These are phyloP conservation scores for Graphiopsis chlorocephala DNA, from an alignment of 2,329 filamentous ascomycete genomes.

Conservation along the genomic window DNA sequence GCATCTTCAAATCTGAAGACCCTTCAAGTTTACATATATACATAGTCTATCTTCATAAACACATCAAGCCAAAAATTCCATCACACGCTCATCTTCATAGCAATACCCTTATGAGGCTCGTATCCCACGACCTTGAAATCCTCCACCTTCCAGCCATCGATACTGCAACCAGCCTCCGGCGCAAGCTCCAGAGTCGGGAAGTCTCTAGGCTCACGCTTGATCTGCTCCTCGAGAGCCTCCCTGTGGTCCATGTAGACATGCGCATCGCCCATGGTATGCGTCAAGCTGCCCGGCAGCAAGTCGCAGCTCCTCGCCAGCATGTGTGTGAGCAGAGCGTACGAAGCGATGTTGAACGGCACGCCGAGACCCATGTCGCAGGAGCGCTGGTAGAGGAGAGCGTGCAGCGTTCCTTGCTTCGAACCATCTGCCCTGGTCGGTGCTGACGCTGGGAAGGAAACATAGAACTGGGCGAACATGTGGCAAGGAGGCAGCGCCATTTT, in stretches of 20 bases:
- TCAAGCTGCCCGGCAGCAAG: slow-evolving; percentile 79
- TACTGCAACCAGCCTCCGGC: slow-evolving; percentile 65
- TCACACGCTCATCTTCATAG: slow-evolving; percentile 96
- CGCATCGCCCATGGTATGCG: slow-evolving; percentile 97
- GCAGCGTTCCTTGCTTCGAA: slow-evolving; percentile 63
- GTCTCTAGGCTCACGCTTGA: slow-evolving; percentile 72
- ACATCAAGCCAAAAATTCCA: neutral
- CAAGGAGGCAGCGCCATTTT: slow-evolving; percentile 93
- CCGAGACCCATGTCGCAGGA: slow-evolving; percentile 96
- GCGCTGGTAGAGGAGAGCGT: slow-evolving; percentile 89
- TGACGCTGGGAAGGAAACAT: slow-evolving; percentile 68
- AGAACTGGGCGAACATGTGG: slow-evolving; percentile 98
- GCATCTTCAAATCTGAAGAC: neutral
- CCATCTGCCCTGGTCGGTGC: slow-evolving; percentile 30
- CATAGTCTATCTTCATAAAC: neutral
- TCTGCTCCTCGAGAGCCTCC: slow-evolving; percentile 77
- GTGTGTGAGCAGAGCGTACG: slow-evolving; percentile 88
- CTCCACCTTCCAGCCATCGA: slow-evolving; percentile 86
- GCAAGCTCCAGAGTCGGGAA: slow-evolving; percentile 78
- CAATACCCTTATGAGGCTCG: slow-evolving; percentile 83
- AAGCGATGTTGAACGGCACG: slow-evolving; percentile 96
- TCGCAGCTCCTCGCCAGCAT: slow-evolving; percentile 90
- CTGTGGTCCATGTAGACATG: slow-evolving; percentile 94
- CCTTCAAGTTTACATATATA: neutral
- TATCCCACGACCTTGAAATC: slow-evolving; percentile 89